phyloP scores from a whole-genome alignment of 2,329 filamentous ascomycete genomes.

The Rasamsonia emersonii region DNA sequence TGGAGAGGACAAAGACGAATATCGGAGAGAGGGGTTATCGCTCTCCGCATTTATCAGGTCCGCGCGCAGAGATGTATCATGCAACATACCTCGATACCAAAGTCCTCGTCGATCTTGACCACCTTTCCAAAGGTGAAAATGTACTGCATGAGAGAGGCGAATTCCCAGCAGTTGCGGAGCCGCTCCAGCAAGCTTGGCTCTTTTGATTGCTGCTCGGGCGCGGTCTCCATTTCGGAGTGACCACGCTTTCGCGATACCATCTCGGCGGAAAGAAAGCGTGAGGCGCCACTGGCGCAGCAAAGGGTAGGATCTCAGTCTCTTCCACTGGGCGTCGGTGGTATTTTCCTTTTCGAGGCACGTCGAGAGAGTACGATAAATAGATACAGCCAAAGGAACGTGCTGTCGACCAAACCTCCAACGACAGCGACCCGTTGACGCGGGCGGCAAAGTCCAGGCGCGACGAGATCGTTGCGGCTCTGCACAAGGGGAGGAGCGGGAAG shows the following conservation, averaged over 20 bases:
- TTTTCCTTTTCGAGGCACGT: background rate
- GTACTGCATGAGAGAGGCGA: constrained; percentile 89
- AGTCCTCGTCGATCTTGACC: constrained; percentile 79
- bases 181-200: constrained; percentile 48
- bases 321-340: background rate
- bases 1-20: no score
- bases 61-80: no score
- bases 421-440: constrained; percentile 1
- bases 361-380: background rate
- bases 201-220: constrained; percentile 32
- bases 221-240: constrained; percentile 47
- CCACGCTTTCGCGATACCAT: constrained; percentile 50
- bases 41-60: no score
- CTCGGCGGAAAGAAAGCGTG: constrained; percentile 24
- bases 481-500: no score
- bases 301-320: constrained; percentile 4
- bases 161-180: constrained; percentile 89
- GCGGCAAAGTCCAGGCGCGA: constrained; percentile 1
- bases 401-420: background rate
- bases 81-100: constrained; percentile 76
- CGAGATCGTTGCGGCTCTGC: constrained; percentile 4
- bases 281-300: constrained; percentile 16
- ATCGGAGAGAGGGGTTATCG: no score
- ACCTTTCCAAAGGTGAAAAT: constrained; percentile 82
- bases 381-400: background rate